These are phyloP conservation scores for Nectriaceae sp. DNA, from an alignment of 2,329 filamentous ascomycete genomes.

Conservation along the genomic window DNA sequence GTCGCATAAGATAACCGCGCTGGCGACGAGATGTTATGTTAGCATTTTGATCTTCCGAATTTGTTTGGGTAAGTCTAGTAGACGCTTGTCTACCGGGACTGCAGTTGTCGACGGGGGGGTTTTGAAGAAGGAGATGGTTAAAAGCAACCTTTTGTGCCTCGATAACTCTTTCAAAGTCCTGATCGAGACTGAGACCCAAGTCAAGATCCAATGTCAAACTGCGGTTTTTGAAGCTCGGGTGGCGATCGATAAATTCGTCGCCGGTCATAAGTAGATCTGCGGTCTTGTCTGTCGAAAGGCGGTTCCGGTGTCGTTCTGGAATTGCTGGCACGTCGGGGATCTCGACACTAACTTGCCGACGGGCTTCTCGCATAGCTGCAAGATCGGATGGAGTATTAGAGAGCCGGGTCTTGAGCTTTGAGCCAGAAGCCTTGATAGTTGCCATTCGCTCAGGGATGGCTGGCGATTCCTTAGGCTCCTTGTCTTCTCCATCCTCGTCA, in stretches of 20 bases:
- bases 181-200: slow-evolving; percentile 81
- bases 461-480: slow-evolving; percentile 54
- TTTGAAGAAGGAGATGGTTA: slow-evolving; percentile 20
- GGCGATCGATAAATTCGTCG: slow-evolving; percentile 56
- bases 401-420: slow-evolving; percentile 83
- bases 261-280: slow-evolving; percentile 37
- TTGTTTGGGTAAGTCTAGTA: slow-evolving; percentile 18
- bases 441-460: slow-evolving; percentile 79
- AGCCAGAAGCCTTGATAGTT: slow-evolving; percentile 86
- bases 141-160: slow-evolving; percentile 88
- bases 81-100: slow-evolving; percentile 50
- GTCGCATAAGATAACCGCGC: slow-evolving; percentile 98
- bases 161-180: slow-evolving; percentile 93
- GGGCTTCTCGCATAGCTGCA: slow-evolving; percentile 80
- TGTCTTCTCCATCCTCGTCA: slow-evolving; percentile 42
- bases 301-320: slow-evolving; percentile 60
- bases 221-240: slow-evolving; percentile 76
- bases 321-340: slow-evolving; percentile 61
- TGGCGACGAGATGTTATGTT: slow-evolving; percentile 66
- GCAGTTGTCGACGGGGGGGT: slow-evolving; percentile 22
- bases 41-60: slow-evolving; percentile 50
- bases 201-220: slow-evolving; percentile 83
- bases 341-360: slow-evolving; percentile 82
- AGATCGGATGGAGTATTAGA: slow-evolving; percentile 87
- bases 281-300: slow-evolving; percentile 51